Evolutionary conservation across 1,139 yeast genomes (phyloP).

Genomic region (Magnusiomyces sp.): DNA sequence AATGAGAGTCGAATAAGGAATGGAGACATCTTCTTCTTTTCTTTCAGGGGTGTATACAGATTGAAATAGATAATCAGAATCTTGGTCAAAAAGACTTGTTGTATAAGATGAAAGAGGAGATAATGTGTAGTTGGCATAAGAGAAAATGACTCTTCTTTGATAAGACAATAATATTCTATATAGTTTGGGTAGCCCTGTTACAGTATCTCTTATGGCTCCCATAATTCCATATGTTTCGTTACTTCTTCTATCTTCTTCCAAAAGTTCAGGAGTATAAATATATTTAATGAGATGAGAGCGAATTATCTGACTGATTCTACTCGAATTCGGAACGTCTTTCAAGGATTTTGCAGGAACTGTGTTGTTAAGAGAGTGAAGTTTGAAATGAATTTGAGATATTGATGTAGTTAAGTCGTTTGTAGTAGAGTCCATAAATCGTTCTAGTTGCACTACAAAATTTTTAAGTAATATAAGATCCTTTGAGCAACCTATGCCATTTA

Average conservation of each 20-base stretch:
- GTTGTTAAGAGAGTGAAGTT: constrained; percentile 10
- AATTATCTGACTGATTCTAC: no score
- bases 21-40: background rate
- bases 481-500: background rate
- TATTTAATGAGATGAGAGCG: no score
- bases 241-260: constrained; percentile 22
- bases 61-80: constrained; percentile 6
- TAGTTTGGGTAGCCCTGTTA: constrained; percentile 38
- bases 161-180: constrained; percentile 38
- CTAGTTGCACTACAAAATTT: constrained; percentile 6
- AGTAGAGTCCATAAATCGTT: constrained; percentile 5
- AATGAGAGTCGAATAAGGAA: background rate
- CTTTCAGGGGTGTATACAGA: background rate
- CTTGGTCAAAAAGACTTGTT: background rate
- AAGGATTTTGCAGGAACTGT: background rate
- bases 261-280: constrained; percentile 26
- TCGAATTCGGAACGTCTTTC: no score
- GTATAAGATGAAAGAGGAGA: constrained; percentile 14
- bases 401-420: constrained; percentile 30
- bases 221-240: constrained; percentile 20
- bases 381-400: constrained; percentile 3
- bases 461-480: constrained; percentile 6
- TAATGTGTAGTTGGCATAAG: constrained; percentile 17
- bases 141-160: constrained; percentile 36
- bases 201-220: constrained; percentile 15